Percentiles rank a stretch among this genome's conserved stretches.
Conservation (phyloP, 305 asterid species). For the Rubia occidens region DNA sequence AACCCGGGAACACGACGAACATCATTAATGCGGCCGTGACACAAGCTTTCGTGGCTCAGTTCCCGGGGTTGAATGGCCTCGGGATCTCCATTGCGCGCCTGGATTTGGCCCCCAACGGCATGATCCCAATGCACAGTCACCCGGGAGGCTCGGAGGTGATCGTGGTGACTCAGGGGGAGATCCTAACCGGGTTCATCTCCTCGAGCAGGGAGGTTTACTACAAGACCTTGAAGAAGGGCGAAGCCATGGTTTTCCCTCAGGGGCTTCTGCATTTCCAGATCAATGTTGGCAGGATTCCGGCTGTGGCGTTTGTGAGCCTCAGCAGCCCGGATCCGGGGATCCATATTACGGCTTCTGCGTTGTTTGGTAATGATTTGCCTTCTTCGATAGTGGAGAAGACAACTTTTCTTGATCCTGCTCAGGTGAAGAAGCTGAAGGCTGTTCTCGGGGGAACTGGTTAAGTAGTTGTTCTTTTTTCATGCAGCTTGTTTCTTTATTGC, state of each 20-base stretch:
- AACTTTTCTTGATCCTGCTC: slow-evolving; percentile 28
- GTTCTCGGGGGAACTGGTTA: slow-evolving; percentile 31
- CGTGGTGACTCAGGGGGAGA: slow-evolving; percentile 38
- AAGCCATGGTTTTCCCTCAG: slow-evolving; percentile 50
- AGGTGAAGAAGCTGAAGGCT: slow-evolving; percentile 30
- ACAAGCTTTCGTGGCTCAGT: slow-evolving; percentile 57
- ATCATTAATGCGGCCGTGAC: slow-evolving; percentile 56
- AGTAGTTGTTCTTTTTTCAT: not conserved
- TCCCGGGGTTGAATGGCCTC: slow-evolving; percentile 59
- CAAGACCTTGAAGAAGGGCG: slow-evolving; percentile 48
- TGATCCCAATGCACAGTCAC: slow-evolving; percentile 68
- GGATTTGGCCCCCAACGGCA: slow-evolving; percentile 53
- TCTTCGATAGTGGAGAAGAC: slow-evolving; percentile 17
- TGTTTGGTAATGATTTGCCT: slow-evolving; percentile 29
- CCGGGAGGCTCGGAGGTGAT: slow-evolving; percentile 58
- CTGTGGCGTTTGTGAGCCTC: slow-evolving; percentile 48
- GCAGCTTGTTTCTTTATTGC: not conserved
- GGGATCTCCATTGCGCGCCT: slow-evolving; percentile 57
- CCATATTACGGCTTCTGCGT: slow-evolving; percentile 35
- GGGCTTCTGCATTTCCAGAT: slow-evolving; percentile 69
- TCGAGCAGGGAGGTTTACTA: slow-evolving; percentile 43
- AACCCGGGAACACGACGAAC: slow-evolving; percentile 52
- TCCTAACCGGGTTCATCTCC: slow-evolving; percentile 44
- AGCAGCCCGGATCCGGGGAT: slow-evolving; percentile 52
- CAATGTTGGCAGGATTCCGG: slow-evolving; percentile 41